Evolutionary conservation across 2,329 filamentous ascomycete genomes (phyloP), one percentile per base, ranked within the genome.

Genomic region (Colletotrichum horii): DNA sequence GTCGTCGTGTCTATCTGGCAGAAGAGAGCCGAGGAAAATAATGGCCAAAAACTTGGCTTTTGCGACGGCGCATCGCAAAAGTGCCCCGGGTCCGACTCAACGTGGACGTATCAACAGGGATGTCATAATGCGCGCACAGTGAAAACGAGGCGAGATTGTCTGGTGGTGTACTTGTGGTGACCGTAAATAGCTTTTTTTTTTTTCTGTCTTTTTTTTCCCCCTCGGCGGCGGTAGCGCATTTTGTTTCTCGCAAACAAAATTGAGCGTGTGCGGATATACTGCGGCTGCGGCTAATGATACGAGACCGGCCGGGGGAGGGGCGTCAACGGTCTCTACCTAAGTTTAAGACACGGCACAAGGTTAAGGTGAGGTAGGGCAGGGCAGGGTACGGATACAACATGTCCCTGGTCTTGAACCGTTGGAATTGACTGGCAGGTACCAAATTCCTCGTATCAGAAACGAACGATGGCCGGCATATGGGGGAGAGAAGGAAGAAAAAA

Each of bases 1-100:
- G 38, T 48, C 38, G n/a, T 19, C 38, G 38, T 19, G 38, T 61
- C 52, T 26, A 56, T n/a, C 19, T 30, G 28, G 16, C n/a, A 32
- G 56, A 30, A 61, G 26, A 30, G 11, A 65, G 36, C 65, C 34
- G 70, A 71, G 28, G 60, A 70, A 66, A 65, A 70, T 66, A 58
- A 32, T 81, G 82, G 81, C 82, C 81, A 84, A 83, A 82, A 80
- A 78, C 81, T 83, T 80, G 81, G 38, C 55, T 34, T 55, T 43
- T 19, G 69, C 61, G 55, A 75, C 36, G 61, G 28, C 26, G 48
- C 60, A 71, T 74, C 48, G 24, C 71, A 66, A 71, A 74, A 71
- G 67, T 74, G 71, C 38, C 71, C 48, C n/a, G 8, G 28, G 11
- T 36, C 52, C 22, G 60, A 43, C 52, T 60, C 60, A 43, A 26